Conservation (phyloP, 192 early-diverging fungal species). For the Backusella macrospora region DNA sequence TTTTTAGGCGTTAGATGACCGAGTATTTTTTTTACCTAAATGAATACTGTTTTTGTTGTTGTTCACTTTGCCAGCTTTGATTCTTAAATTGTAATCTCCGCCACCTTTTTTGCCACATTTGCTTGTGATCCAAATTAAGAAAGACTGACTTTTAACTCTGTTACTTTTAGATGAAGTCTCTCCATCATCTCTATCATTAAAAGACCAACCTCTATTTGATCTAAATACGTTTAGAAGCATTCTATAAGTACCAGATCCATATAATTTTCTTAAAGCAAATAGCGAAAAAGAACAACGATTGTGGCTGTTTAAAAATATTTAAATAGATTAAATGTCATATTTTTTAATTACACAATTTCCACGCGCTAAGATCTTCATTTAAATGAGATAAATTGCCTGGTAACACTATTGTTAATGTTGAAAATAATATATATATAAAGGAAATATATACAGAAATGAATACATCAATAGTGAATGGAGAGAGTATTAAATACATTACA, state of each 20-base stretch:
- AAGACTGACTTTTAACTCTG: neutral
- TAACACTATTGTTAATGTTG: neutral
- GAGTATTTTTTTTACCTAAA: neutral
- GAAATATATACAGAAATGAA: neutral
- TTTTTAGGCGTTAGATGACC: neutral
- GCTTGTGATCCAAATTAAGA: neutral
- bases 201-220: neutral
- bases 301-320: neutral
- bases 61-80: neutral
- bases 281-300: neutral
- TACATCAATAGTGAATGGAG: neutral
- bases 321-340: neutral
- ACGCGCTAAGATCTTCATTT: neutral
- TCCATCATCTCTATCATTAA: neutral
- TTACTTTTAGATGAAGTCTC: neutral
- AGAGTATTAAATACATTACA: too few species aligned
- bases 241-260: neutral
- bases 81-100: neutral
- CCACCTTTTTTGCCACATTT: conserved; percentile 4
- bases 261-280: neutral
- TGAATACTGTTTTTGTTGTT: neutral
- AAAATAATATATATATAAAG: neutral
- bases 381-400: neutral
- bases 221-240: too few species aligned
- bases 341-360: conserved; percentile 3